A percentile compares a stretch with the other conserved stretches of the same genome.
Conservation (phyloP, 2,329 filamentous ascomycete species). For the Mollisiaceae sp. region DNA sequence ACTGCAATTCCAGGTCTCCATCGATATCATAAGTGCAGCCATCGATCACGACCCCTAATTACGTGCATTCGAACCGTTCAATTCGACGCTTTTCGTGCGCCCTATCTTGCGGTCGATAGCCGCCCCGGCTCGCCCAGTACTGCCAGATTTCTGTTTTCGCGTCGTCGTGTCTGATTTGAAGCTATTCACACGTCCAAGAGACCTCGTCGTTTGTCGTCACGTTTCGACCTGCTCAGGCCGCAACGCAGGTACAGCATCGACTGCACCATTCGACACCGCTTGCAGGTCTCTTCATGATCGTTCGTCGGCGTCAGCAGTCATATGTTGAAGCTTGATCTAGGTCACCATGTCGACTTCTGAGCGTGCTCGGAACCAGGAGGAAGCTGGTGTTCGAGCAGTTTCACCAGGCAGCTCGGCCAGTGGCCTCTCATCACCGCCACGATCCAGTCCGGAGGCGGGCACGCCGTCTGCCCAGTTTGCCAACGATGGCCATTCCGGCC, state of each 20-base stretch:
- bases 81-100: slow-evolving; percentile 18
- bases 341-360: slow-evolving; percentile 24
- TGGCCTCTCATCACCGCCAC: slow-evolving; percentile 58
- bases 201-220: slow-evolving; percentile 27
- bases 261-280: slow-evolving; percentile 5
- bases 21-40: slow-evolving; percentile 28
- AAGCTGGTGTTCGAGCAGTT: slow-evolving; percentile 26
- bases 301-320: neutral
- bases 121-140: slow-evolving; percentile 19
- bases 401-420: slow-evolving; percentile 45
- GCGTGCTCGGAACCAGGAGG: slow-evolving; percentile 23
- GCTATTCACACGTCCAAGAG: slow-evolving; percentile 37
- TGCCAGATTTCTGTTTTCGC: slow-evolving; percentile 20
- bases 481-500: slow-evolving; percentile 25
- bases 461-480: slow-evolving; percentile 48
- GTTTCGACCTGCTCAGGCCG: slow-evolving; percentile 19
- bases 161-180: slow-evolving; percentile 35
- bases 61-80: slow-evolving; percentile 24
- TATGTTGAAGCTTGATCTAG: slow-evolving; percentile 8
- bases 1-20: slow-evolving; percentile 36
- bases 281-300: slow-evolving; percentile 6
- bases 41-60: slow-evolving; percentile 31
- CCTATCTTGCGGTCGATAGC: slow-evolving; percentile 1
- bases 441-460: slow-evolving; percentile 54
- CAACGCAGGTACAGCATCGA: slow-evolving; percentile 9